These are phyloP conservation scores for Cyclotella choctawhatcheeana DNA, from an alignment of 108 stramenopile genomes.

Conservation along the genomic window DNA sequence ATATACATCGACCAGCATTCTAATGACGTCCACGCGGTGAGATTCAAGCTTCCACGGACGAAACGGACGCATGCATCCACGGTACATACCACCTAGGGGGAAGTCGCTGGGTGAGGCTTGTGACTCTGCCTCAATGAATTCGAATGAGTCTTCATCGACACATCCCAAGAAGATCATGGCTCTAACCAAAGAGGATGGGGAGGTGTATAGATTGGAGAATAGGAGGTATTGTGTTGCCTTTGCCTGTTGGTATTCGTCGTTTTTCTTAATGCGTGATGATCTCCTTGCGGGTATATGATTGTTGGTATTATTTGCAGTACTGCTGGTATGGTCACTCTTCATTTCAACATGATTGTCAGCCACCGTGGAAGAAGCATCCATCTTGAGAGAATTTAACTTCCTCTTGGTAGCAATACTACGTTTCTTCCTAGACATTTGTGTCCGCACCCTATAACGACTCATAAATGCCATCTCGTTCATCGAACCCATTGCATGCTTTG, in stretches of 20 bases:
- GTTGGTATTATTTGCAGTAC: not conserved
- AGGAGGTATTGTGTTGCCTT: slow-evolving; percentile 9
- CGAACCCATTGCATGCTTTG: not conserved
- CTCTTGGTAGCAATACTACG: not conserved
- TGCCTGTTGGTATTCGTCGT: not conserved
- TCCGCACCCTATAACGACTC: not conserved
- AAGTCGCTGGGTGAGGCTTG: not conserved
- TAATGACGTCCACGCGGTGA: not conserved
- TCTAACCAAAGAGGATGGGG: slow-evolving; percentile 15
- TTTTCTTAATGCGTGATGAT: slow-evolving; percentile 7
- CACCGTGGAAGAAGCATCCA: not conserved
- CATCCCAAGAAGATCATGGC: slow-evolving; percentile 22
- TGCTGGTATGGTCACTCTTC: not conserved
- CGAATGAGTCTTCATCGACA: slow-evolving; percentile 15
- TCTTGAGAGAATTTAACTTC: not conserved
- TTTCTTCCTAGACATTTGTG: not conserved
- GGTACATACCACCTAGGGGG: not conserved
- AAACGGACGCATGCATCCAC: not conserved
- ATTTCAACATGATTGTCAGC: not conserved
- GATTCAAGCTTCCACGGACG: slow-evolving; percentile 22
- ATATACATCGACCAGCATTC: slow-evolving; percentile 8
- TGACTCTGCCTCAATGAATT: slow-evolving; percentile 12
- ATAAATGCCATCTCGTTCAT: not conserved
- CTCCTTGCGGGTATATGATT: not conserved
- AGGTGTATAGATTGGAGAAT: slow-evolving; percentile 8